phyloP scores from a whole-genome alignment of 495 filamentous ascomycete genomes.

The Podospora appendiculata region DNA sequence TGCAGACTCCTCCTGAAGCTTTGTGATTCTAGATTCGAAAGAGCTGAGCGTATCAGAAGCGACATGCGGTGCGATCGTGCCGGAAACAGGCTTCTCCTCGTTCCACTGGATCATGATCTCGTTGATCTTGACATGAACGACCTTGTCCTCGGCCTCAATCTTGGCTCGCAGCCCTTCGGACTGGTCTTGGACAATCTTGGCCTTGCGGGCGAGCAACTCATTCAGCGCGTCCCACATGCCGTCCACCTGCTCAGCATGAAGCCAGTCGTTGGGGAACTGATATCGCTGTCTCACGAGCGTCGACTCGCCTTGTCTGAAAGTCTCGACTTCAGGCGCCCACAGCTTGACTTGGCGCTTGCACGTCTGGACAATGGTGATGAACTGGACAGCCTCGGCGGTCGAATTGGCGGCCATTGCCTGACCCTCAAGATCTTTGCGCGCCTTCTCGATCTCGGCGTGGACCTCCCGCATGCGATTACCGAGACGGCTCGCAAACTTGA shows the following conservation, averaged over 20 bases:
- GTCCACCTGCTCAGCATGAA: slow-evolving; percentile 88
- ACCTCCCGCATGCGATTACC: slow-evolving; percentile 88
- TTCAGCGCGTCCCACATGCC: slow-evolving; percentile 87
- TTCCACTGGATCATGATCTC: slow-evolving; percentile 83
- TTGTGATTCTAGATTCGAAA: slow-evolving; percentile 75
- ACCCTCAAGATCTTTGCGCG: slow-evolving; percentile 77
- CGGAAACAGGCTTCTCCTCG: slow-evolving; percentile 92
- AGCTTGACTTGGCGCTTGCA: slow-evolving; percentile 86
- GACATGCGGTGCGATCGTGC: slow-evolving; percentile 79
- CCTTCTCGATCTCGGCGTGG: slow-evolving; percentile 79
- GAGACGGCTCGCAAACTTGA: slow-evolving; percentile 82
- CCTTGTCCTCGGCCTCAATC: slow-evolving; percentile 86
- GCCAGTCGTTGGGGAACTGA: slow-evolving; percentile 88
- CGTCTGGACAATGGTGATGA: slow-evolving; percentile 95
- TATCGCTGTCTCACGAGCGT: slow-evolving; percentile 83
- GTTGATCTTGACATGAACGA: slow-evolving; percentile 76
- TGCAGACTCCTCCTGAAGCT: slow-evolving; percentile 74
- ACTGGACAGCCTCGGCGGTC: slow-evolving; percentile 91
- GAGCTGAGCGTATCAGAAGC: slow-evolving; percentile 70
- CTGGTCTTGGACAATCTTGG: slow-evolving; percentile 90
- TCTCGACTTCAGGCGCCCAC: slow-evolving; percentile 92
- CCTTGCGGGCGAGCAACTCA: slow-evolving; percentile 79
- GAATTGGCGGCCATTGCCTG: slow-evolving; percentile 87
- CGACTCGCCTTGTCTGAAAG: slow-evolving; percentile 90
- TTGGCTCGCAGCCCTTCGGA: slow-evolving; percentile 93